phyloP scores from a whole-genome alignment of 306 rosid genomes.

The Sindora glabra region DNA sequence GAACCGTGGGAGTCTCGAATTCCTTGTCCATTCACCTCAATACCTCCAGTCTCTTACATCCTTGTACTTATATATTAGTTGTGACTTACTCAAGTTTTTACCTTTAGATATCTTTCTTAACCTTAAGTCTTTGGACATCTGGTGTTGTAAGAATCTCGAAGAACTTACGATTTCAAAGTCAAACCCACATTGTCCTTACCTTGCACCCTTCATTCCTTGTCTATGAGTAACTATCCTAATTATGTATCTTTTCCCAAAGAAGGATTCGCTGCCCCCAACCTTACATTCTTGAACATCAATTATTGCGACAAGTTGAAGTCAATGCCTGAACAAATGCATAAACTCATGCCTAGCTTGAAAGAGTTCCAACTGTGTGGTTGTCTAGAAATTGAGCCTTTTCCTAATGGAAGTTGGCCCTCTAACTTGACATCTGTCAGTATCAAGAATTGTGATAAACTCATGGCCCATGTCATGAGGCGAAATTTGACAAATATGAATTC shows the following conservation, averaged over 20 bases:
- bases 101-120: slow-evolving; percentile 25
- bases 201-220: slow-evolving; percentile 8
- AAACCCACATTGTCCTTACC: background rate
- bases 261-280: slow-evolving; percentile 19
- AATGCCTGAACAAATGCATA: slow-evolving; percentile 25
- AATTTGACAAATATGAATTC: too few species aligned
- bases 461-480: background rate
- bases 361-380: slow-evolving; percentile 18
- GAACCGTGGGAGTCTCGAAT: slow-evolving; percentile 11
- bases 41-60: slow-evolving; percentile 12
- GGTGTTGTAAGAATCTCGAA: slow-evolving; percentile 21
- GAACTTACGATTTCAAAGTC: slow-evolving; percentile 9
- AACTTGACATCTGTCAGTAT: slow-evolving; percentile 17
- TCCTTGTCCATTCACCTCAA: too few species aligned
- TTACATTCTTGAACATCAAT: slow-evolving; percentile 12
- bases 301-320: slow-evolving; percentile 26
- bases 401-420: slow-evolving; percentile 1
- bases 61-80: slow-evolving; percentile 11
- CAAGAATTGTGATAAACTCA: slow-evolving; percentile 15
- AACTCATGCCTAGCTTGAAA: slow-evolving; percentile 23
- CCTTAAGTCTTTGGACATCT: slow-evolving; percentile 23
- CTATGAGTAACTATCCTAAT: slow-evolving; percentile 20
- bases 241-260: slow-evolving; percentile 21
- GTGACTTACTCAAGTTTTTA: slow-evolving; percentile 23
- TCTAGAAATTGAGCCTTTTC: slow-evolving; percentile 16